phyloP scores from a whole-genome alignment of 192 early-diverging fungal species.

The Thoreauomyces humboldtii region DNA sequence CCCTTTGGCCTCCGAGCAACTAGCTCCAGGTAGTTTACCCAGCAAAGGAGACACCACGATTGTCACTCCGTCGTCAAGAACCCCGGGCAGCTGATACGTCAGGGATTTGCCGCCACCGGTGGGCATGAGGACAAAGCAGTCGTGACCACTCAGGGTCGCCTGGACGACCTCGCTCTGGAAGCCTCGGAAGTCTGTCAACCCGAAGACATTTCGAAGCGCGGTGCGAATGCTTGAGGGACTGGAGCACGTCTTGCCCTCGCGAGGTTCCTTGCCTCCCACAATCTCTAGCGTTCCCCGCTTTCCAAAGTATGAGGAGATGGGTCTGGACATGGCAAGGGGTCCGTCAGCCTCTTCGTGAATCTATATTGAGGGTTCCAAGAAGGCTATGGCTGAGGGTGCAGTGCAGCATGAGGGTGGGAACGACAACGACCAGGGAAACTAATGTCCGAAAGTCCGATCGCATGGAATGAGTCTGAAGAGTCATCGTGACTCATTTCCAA shows the following conservation, averaged over 20 bases:
- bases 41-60: conserved; percentile 48
- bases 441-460: no score
- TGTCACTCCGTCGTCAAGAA: conserved; percentile 39
- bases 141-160: conserved; percentile 35
- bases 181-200: conserved; percentile 34
- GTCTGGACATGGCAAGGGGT: no score
- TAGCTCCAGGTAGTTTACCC: conserved; percentile 31
- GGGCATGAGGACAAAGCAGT: conserved; percentile 49
- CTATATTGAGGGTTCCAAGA: no score
- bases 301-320: not conserved
- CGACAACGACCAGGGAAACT: no score
- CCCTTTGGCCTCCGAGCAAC: no score
- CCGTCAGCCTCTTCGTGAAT: no score
- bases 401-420: no score
- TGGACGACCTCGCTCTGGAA: conserved; percentile 37
- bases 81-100: conserved; percentile 51
- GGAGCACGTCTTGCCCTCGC: not conserved
- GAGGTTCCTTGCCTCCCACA: not conserved
- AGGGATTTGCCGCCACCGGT: conserved; percentile 53
- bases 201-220: conserved; percentile 21
- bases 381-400: no score
- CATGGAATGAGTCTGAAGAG: no score
- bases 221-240: not conserved
- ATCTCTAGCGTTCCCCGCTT: not conserved
- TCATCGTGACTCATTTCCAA: no score